Percentiles rank a stretch among this genome's conserved stretches.
Conservation (phyloP, 495 filamentous ascomycete genomes). For the Filosporella fistucella region DNA sequence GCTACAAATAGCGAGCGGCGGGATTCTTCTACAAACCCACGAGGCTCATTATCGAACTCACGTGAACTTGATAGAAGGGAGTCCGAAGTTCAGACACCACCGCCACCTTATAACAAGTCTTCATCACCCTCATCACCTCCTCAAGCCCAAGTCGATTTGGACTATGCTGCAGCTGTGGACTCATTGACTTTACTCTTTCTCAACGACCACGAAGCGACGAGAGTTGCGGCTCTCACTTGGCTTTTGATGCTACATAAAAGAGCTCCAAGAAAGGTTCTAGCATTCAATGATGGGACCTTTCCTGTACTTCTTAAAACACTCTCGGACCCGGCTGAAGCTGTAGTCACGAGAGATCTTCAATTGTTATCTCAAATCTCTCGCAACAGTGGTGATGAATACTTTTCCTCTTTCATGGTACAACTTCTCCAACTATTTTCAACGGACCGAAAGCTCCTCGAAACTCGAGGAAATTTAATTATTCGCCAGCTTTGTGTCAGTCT, state of each 20-base stretch:
- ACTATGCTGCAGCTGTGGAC: slow-evolving; percentile 96
- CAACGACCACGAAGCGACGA: slow-evolving; percentile 93
- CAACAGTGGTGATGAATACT: slow-evolving; percentile 96
- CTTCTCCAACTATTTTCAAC: slow-evolving; percentile 93
- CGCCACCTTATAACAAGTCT: slow-evolving; percentile 36
- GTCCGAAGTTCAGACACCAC: slow-evolving; percentile 40
- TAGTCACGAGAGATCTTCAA: slow-evolving; percentile 93
- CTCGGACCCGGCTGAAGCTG: slow-evolving; percentile 90
- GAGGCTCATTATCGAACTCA: slow-evolving; percentile 47
- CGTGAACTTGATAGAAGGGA: slow-evolving; percentile 54
- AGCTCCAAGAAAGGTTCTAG: slow-evolving; percentile 87
- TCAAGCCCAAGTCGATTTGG: slow-evolving; percentile 64
- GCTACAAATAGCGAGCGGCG: slow-evolving; percentile 36
- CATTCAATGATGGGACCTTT: slow-evolving; percentile 96
- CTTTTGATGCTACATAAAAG: slow-evolving; percentile 96
- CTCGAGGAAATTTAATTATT: slow-evolving; percentile 92
- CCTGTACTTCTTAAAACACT: slow-evolving; percentile 94
- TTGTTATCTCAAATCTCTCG: slow-evolving; percentile 92
- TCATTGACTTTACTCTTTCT: slow-evolving; percentile 92
- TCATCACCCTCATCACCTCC: slow-evolving; percentile 43
- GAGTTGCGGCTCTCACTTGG: slow-evolving; percentile 92
- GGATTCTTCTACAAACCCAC: slow-evolving; percentile 47
- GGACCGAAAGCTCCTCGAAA: slow-evolving; percentile 85
- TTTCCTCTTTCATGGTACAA: slow-evolving; percentile 97
- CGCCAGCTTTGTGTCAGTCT: slow-evolving; percentile 89